Evolutionary conservation across 2,329 filamentous ascomycete species (phyloP), one percentile per base, ranked within the genome.

Genomic region (Alternaria sp.): DNA sequence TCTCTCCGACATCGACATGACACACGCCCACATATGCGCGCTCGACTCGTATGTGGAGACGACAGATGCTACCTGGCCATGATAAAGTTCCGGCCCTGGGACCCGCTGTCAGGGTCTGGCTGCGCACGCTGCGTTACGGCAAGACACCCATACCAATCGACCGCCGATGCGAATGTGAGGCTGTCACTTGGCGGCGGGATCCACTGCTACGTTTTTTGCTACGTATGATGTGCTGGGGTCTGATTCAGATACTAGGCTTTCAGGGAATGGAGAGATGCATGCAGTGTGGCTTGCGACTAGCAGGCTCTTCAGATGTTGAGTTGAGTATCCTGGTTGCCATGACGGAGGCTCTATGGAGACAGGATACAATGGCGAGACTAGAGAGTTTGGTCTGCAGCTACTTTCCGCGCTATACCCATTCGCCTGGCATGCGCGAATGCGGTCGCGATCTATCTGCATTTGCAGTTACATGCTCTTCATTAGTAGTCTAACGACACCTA

Each of bases 1-100:
- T 51, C 17, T 36, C 3, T 51, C 28, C 49, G 15, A 36, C 49
- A 36, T 23, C 49, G 19, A 36, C 28, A 23, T 23, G 49, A 51
- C 49, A 51, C 49, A 51, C 28, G 49, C 32, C 28, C 5, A 21
- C 28, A 0, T 0, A 40, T 40, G 12, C 49, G 12, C 49, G 13
- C 49, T 51, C 49, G 49, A 51, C 30, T 51, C 49, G 28, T 28
- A 51, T 36, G 49, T 51, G 49, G 49, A 51, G 28, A 51, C 49
- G 12, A 17, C 19, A 17, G 32, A 32, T 21, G 12, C 8, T 36
- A 11, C 17, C 19, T 36, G 28, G 49, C 30, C 17, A 51, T 51
- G 49, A 51, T 51, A 51, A 51, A 51, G 49, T 51, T 51, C 17
- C 49, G 28, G 49, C 28, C 32, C 28, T 51, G 12, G 19, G 28